Percentiles rank a stretch among this genome's conserved stretches.
Conservation (phyloP, 2,329 filamentous ascomycete species). For the Aureobasidium sp. region DNA sequence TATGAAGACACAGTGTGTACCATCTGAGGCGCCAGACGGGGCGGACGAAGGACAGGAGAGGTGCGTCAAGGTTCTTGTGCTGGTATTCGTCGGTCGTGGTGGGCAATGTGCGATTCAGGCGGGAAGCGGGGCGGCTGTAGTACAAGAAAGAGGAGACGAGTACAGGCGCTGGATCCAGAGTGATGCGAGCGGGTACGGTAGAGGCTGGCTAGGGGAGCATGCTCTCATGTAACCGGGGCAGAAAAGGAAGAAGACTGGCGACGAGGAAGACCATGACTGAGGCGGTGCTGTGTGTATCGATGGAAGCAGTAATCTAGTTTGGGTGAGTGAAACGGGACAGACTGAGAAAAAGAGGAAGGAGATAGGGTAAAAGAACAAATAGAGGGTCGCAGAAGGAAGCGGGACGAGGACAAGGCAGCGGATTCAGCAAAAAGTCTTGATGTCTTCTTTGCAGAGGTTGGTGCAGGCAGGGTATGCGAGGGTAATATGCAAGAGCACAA, state of each 20-base stretch:
- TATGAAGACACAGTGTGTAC: not conserved
- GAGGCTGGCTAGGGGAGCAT: not conserved
- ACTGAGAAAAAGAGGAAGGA: not conserved
- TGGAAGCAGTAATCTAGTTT: not conserved
- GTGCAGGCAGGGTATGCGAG: not conserved
- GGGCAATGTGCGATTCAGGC: not conserved
- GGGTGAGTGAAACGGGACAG: not conserved
- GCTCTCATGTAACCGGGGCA: not conserved
- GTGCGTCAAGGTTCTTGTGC: not conserved
- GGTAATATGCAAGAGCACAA: not conserved
- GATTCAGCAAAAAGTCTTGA: not conserved
- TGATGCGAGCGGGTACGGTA: not conserved
- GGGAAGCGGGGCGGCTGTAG: not conserved
- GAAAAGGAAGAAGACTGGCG: not conserved
- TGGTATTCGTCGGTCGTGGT: not conserved
- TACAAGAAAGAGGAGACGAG: slow-evolving; percentile 1
- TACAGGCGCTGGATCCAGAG: not conserved
- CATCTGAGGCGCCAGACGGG: not conserved
- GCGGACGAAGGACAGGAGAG: not conserved
- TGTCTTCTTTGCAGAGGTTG: not conserved
- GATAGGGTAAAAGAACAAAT: not conserved
- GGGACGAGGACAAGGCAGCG: not conserved
- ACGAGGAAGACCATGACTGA: not conserved
- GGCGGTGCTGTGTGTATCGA: not conserved
- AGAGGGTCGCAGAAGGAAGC: not conserved